Evolutionary conservation across 306 rosid genomes (phyloP).

Genomic region (Begonia peltatifolia): DNA sequence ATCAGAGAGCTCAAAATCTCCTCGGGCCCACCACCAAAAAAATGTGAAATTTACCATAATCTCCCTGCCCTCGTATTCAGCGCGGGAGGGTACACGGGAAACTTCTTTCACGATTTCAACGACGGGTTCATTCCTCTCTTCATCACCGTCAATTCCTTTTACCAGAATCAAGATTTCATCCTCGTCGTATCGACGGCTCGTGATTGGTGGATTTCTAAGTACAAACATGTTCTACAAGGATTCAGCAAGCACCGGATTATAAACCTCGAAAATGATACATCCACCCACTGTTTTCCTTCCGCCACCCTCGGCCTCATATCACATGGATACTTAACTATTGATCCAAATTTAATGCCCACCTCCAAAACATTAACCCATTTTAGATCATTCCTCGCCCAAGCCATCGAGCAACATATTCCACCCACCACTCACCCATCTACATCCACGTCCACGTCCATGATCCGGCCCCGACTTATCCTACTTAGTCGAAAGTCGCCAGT

Average conservation of each 20-base stretch:
- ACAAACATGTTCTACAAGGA: conserved; percentile 7
- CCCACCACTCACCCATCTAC: neutral
- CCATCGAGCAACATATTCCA: conserved; percentile 2
- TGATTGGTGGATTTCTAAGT: conserved; percentile 34
- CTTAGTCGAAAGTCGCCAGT: neutral
- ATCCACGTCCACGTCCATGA: too few species aligned
- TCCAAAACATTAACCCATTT: conserved; percentile 15
- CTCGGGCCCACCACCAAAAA: conserved; percentile 21
- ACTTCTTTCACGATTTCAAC: conserved; percentile 38
- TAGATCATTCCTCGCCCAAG: conserved; percentile 19
- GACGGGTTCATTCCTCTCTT: conserved; percentile 33
- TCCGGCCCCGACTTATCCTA: conserved; percentile 10
- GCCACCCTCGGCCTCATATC: conserved; percentile 32
- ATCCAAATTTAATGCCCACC: conserved; percentile 10
- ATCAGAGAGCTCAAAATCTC: conserved; percentile 20
- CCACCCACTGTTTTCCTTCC: conserved; percentile 30
- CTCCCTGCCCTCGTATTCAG: conserved; percentile 25
- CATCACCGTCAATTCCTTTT: conserved; percentile 17
- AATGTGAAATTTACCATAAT: conserved; percentile 18
- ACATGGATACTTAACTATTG: conserved; percentile 24
- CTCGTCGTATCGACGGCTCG: conserved; percentile 26
- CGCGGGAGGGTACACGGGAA: conserved; percentile 27
- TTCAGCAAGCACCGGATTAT: conserved; percentile 25
- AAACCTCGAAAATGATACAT: conserved; percentile 24
- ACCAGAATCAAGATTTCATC: conserved; percentile 5